These are phyloP conservation scores for Leccinum subgranulosum DNA, from an alignment of 768 basidiomycete species.

Conservation along the genomic window DNA sequence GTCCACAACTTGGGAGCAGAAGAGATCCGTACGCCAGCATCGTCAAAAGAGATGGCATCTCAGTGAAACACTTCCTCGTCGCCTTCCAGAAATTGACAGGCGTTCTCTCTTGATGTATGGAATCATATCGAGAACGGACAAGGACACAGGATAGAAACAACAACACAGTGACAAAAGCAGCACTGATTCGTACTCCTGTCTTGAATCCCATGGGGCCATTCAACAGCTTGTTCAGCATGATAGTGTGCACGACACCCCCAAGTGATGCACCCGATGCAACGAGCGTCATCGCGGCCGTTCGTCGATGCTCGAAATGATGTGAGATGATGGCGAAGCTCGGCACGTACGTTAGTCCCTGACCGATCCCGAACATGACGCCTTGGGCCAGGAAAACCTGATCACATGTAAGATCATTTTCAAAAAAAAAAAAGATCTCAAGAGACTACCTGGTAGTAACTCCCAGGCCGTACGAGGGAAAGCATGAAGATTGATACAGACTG, in stretches of 20 bases:
- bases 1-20: neutral
- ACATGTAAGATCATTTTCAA: neutral
- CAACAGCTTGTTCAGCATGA: conserved; percentile 51
- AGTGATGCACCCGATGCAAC: conserved; percentile 46
- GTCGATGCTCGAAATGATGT: conserved; percentile 42
- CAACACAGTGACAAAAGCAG: conserved; percentile 34
- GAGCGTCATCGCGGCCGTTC: conserved; percentile 44
- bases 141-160: conserved; percentile 38
- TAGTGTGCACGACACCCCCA: conserved; percentile 55
- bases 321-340: conserved; percentile 42
- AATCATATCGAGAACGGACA: conserved; percentile 33
- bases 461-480: conserved; percentile 35
- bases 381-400: conserved; percentile 43
- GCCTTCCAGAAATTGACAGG: conserved; percentile 15
- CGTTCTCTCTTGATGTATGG: neutral
- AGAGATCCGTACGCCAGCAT: conserved; percentile 17
- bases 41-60: conserved; percentile 23
- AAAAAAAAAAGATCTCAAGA: neutral
- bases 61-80: conserved; percentile 20
- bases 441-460: conserved; percentile 34
- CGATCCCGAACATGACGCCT: conserved; percentile 41
- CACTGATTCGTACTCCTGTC: conserved; percentile 38
- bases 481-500: conserved; percentile 34
- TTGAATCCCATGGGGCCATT: conserved; percentile 46
- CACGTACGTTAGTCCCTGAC: conserved; percentile 42